Evolutionary conservation across 192 early-diverging fungal species (phyloP).

Genomic region (Allomyces arbusculus): DNA sequence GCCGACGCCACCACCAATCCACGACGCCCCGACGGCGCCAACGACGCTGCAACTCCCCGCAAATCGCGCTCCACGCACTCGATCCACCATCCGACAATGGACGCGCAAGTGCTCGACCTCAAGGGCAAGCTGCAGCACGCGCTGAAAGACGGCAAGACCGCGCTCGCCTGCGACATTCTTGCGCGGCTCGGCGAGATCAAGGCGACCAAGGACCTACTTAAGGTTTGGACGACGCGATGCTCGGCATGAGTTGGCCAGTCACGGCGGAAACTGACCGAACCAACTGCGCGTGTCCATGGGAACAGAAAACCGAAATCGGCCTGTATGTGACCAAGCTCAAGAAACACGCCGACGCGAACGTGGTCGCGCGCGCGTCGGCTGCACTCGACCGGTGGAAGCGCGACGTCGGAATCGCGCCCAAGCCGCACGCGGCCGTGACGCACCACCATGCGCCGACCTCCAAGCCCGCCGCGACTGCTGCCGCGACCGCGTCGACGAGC

Average conservation of each 20-base stretch:
- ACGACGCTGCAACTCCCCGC: too few species aligned
- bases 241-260: too few species aligned
- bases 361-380: slow-evolving; percentile 40
- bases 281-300: background rate
- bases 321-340: slow-evolving; percentile 53
- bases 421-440: background rate
- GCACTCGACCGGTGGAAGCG: slow-evolving; percentile 70
- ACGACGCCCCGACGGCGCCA: too few species aligned
- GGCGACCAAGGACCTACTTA: background rate
- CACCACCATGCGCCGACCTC: too few species aligned
- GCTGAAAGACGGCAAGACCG: background rate
- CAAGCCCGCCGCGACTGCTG: background rate
- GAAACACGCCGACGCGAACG: slow-evolving; percentile 30
- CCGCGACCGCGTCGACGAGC: slow-evolving; percentile 1
- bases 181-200: background rate
- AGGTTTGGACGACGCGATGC: background rate
- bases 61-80: too few species aligned
- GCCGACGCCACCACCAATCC: too few species aligned
- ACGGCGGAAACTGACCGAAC: too few species aligned
- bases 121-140: background rate
- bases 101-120: background rate
- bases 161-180: background rate
- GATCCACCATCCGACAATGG: too few species aligned
- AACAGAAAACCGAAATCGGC: slow-evolving; percentile 58
- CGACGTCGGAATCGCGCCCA: slow-evolving; percentile 23